Conservation (phyloP, 495 filamentous ascomycete genomes). For the Saxophila tyrrhenica region DNA sequence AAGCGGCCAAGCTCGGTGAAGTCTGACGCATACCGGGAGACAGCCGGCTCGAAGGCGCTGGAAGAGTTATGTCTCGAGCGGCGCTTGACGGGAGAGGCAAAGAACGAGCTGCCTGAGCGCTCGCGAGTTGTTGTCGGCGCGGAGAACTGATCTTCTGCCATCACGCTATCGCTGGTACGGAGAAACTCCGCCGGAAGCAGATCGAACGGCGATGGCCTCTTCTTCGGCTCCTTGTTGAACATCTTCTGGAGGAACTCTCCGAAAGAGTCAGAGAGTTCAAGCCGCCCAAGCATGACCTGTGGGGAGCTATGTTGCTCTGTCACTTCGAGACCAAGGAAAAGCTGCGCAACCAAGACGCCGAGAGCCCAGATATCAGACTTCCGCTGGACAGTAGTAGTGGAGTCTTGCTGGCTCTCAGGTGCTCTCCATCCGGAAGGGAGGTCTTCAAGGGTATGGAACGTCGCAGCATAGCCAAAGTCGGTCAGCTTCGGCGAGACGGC, state of each 20-base stretch:
- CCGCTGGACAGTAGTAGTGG: constrained; percentile 26
- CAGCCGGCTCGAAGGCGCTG: constrained; percentile 16
- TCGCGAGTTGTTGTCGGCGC: background rate
- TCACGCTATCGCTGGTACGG: constrained; percentile 48
- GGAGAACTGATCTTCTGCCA: background rate
- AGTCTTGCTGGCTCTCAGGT: background rate
- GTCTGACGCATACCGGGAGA: constrained; percentile 72
- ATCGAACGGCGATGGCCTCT: constrained; percentile 80
- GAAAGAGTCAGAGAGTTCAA: constrained; percentile 62
- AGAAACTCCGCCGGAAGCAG: constrained; percentile 81
- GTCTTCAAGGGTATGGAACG: constrained; percentile 36
- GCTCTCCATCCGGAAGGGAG: background rate
- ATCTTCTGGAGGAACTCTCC: constrained; percentile 69
- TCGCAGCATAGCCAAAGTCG: constrained; percentile 55
- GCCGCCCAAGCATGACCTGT: constrained; percentile 45
- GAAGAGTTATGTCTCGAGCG: constrained; percentile 17
- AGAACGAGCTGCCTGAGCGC: constrained; percentile 6
- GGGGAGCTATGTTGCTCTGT: constrained; percentile 69
- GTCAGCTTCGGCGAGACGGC: constrained; percentile 37
- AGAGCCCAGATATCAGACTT: constrained; percentile 95
- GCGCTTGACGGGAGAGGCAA: constrained; percentile 6
- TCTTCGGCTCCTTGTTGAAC: constrained; percentile 72
- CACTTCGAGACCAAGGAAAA: constrained; percentile 79
- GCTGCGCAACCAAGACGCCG: constrained; percentile 79
- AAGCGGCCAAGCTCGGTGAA: constrained; percentile 81